These are phyloP conservation scores for Jaltomata sinuosa DNA, from an alignment of 257 asterid genomes.

Conservation along the genomic window DNA sequence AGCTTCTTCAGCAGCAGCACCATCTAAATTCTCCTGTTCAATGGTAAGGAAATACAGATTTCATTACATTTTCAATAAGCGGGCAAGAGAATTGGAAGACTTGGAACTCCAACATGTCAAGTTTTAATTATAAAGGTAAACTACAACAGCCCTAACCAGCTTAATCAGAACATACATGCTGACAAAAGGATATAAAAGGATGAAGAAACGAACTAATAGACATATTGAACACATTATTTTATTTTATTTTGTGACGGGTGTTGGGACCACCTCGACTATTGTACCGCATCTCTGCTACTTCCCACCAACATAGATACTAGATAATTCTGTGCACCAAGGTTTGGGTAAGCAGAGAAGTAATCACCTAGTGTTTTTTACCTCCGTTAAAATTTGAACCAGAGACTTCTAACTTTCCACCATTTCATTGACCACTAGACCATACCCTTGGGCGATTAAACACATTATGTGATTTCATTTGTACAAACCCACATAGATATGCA, in stretches of 20 bases:
- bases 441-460: neutral
- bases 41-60: neutral
- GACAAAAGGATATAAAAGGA: neutral
- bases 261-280: neutral
- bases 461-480: neutral
- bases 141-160: neutral
- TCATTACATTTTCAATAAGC: neutral
- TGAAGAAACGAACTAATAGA: neutral
- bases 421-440: neutral
- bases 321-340: neutral
- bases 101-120: neutral
- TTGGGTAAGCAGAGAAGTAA: neutral
- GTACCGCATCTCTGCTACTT: neutral
- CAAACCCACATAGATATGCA: neutral
- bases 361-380: neutral
- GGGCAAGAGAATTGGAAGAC: neutral
- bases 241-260: neutral
- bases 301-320: neutral
- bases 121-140: neutral
- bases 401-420: neutral
- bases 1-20: conserved; percentile 22
- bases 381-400: neutral
- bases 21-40: conserved; percentile 40
- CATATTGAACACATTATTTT: neutral
- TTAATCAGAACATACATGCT: neutral